Base-by-base conservation (phyloP, 139 green algal species). In the Coelastrella sp. region DNA sequence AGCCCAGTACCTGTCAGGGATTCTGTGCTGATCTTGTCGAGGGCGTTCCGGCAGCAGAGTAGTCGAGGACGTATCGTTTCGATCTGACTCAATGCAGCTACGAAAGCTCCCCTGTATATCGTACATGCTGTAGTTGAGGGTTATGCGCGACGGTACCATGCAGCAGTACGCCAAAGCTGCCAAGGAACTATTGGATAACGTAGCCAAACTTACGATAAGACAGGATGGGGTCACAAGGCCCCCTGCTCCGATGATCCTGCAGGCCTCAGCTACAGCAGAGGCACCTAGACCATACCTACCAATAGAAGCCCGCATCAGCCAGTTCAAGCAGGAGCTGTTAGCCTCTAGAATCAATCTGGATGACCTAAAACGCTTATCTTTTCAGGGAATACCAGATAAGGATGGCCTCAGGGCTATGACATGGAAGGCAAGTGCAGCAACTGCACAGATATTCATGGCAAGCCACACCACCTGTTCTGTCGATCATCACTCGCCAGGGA, bases 371-470 rank as follows among this genome's bases (percentile, higher is more conserved):
- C 71, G 87, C 1, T 78, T 98, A 17, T 90, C 93, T 0, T 92
- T 90, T 21, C 57, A 92, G 19, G 95, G 95, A 25, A 87, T 98
- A 3, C 95, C 95, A 3, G 94, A 97, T 60, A 80, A 72, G 2
- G 87, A 93, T 2, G 90, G 89, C 41, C 75, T 98, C 27, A 86
- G 95, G 0, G 88, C 93, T 0, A 83, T 87, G 0, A 89, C 93
- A 0, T 98, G 95, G 95, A 97, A 97, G 92, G 94, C 95, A 32
- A 2, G 75, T 57, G 45, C 15, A 13, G 45, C 45, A 57, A 57
- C 11, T 9, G 11, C 11, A 23, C 45, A 23, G 45, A 9, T 57
- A 9, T 57, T 13, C 45, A 57, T 9, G 15, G 45, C 45, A 23
- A 57, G 45, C 45, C 45, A 57, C n/a, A n/a, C n/a, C n/a, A n/a